Evolutionary conservation across 768 basidiomycete genomes (phyloP).

Genomic region (Tubosaeta sp.): DNA sequence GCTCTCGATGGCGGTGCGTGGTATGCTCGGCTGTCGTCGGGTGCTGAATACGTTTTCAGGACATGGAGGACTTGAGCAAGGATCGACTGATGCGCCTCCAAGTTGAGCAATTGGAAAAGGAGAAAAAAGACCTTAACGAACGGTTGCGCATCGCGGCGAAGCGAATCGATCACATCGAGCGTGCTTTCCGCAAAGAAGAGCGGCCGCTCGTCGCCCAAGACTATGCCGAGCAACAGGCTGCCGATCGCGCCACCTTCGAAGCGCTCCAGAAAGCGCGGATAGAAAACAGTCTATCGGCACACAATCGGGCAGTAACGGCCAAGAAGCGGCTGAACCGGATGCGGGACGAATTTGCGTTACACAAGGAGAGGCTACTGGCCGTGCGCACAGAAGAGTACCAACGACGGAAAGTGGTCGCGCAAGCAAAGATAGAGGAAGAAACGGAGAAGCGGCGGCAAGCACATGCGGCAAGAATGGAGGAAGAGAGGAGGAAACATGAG

Average conservation of each 20-base stretch:
- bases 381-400: constrained; percentile 64
- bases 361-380: constrained; percentile 50
- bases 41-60: constrained; percentile 37
- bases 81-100: constrained; percentile 84
- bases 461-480: constrained; percentile 56
- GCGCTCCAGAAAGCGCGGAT: constrained; percentile 51
- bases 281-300: constrained; percentile 51
- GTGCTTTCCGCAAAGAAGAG: constrained; percentile 92
- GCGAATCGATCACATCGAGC: constrained; percentile 92
- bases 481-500: constrained; percentile 33
- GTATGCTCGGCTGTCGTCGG: background rate
- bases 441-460: constrained; percentile 66
- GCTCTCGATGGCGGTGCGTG: constrained; percentile 64
- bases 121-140: constrained; percentile 84
- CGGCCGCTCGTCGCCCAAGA: constrained; percentile 79
- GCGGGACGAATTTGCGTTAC: constrained; percentile 58
- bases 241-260: constrained; percentile 70
- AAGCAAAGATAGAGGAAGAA: constrained; percentile 75
- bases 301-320: constrained; percentile 62
- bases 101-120: constrained; percentile 94
- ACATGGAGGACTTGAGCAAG: constrained; percentile 80
- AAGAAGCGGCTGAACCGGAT: constrained; percentile 76
- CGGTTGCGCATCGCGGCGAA: constrained; percentile 79
- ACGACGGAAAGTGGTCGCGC: constrained; percentile 47
- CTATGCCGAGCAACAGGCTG: constrained; percentile 79